phyloP scores from a whole-genome alignment of 225 moss, liverwort and hornwort species.

The Polytrichum commune region DNA sequence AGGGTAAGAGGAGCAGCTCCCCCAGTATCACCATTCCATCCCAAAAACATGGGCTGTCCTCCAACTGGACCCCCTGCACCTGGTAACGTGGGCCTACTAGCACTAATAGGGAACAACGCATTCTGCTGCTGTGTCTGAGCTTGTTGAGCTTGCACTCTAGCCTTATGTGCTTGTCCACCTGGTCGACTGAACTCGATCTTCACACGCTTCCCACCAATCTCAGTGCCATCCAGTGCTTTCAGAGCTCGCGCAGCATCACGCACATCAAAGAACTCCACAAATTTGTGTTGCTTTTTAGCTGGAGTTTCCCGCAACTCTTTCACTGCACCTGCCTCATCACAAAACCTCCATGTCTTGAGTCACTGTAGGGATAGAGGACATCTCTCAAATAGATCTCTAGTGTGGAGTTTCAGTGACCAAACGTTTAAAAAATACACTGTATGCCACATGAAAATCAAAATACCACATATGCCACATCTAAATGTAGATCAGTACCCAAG shows the following conservation, averaged over 20 bases:
- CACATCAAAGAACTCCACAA: slow-evolving; percentile 91
- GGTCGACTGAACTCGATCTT: slow-evolving; percentile 98
- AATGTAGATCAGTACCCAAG: too few species aligned
- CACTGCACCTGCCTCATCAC: slow-evolving; percentile 61
- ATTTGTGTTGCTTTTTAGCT: slow-evolving; percentile 84
- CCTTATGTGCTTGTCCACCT: slow-evolving; percentile 86
- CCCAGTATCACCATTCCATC: slow-evolving; percentile 58
- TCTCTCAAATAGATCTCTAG: too few species aligned
- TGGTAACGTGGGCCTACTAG: slow-evolving; percentile 34
- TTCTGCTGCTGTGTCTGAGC: slow-evolving; percentile 38
- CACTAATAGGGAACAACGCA: slow-evolving; percentile 18
- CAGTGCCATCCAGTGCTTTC: slow-evolving; percentile 77
- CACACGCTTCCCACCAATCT: slow-evolving; percentile 80
- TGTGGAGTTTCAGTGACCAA: too few species aligned
- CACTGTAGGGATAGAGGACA: too few species aligned
- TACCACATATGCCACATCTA: too few species aligned
- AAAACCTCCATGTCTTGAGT: background rate
- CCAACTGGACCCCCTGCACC: slow-evolving; percentile 32
- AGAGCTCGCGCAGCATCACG: slow-evolving; percentile 88
- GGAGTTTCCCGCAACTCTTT: slow-evolving; percentile 94
- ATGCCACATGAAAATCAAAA: too few species aligned
- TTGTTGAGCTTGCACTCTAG: slow-evolving; percentile 65
- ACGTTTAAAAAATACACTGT: too few species aligned
- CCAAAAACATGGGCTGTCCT: slow-evolving; percentile 55
- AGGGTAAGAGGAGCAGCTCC: slow-evolving; percentile 47